Evolutionary conservation across 164 flowering plant species (phyloP).

Genomic region (Cinnamomum micranthum): DNA sequence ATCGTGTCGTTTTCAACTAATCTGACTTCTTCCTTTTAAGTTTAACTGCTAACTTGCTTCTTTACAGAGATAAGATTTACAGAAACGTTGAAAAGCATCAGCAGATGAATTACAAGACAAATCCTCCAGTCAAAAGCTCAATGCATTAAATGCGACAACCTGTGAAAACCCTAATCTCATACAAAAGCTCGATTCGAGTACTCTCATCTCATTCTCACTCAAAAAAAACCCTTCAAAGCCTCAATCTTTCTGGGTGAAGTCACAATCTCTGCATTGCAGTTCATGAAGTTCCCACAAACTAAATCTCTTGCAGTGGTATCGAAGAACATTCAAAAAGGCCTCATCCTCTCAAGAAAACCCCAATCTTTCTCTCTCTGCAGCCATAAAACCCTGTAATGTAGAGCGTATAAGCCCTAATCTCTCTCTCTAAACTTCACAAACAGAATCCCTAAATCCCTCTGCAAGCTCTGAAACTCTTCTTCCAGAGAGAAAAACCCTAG

Average conservation of each 20-base stretch:
- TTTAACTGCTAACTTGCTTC: neutral
- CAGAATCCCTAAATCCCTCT: neutral
- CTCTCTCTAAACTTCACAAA: neutral
- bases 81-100: neutral
- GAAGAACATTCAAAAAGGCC: neutral
- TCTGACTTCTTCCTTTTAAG: neutral
- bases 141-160: neutral
- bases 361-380: neutral
- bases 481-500: neutral
- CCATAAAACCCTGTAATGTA: neutral
- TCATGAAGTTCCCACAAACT: too few relatives aligned
- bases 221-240: too few relatives aligned
- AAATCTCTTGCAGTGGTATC: too few relatives aligned
- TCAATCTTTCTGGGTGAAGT: neutral
- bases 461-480: neutral
- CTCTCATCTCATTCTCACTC: neutral
- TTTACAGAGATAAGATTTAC: neutral
- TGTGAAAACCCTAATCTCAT: neutral
- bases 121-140: neutral
- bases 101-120: neutral
- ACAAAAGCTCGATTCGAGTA: neutral
- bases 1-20: slow-evolving; percentile 4
- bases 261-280: too few relatives aligned
- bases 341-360: neutral
- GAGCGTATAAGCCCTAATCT: neutral